Evolutionary conservation across 2,329 filamentous ascomycete species (phyloP).

Genomic region (Xylariaceae sp.): DNA sequence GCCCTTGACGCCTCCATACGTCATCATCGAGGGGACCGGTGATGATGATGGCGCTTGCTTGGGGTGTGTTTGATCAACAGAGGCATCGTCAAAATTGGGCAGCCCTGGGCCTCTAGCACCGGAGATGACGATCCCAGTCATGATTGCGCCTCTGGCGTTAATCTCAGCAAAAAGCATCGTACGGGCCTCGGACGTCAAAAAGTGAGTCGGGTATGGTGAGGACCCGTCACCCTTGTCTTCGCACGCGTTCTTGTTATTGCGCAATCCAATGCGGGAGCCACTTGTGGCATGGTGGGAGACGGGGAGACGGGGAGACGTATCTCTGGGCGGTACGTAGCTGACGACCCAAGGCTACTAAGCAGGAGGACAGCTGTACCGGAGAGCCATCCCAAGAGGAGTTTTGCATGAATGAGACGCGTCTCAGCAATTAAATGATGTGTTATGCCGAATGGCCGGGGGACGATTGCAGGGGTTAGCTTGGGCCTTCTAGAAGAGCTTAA

Average conservation of each 20-base stretch:
- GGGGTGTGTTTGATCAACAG: constrained; percentile 5
- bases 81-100: constrained; percentile 10
- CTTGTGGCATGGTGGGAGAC: constrained; percentile 21
- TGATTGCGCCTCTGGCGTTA: constrained; percentile 8
- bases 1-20: constrained; percentile 10
- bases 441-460: constrained; percentile 38
- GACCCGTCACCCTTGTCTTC: constrained; percentile 22
- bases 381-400: constrained; percentile 26
- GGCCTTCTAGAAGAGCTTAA: constrained; percentile 20
- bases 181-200: constrained; percentile 7
- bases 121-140: constrained; percentile 21
- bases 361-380: constrained; percentile 17
- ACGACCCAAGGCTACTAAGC: constrained; percentile 22
- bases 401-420: constrained; percentile 46
- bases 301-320: background rate
- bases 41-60: background rate
- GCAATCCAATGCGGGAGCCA: constrained; percentile 37
- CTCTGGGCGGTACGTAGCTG: constrained; percentile 4
- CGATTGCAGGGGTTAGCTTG: constrained; percentile 18
- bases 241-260: constrained; percentile 36
- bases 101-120: constrained; percentile 6
- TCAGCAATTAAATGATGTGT: constrained; percentile 47
- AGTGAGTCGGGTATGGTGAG: constrained; percentile 11
- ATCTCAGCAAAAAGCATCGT: constrained; percentile 13
- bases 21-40: constrained; percentile 4